Conservation (phyloP, 495 filamentous ascomycete species). For the Aspergillus homomorphus region DNA sequence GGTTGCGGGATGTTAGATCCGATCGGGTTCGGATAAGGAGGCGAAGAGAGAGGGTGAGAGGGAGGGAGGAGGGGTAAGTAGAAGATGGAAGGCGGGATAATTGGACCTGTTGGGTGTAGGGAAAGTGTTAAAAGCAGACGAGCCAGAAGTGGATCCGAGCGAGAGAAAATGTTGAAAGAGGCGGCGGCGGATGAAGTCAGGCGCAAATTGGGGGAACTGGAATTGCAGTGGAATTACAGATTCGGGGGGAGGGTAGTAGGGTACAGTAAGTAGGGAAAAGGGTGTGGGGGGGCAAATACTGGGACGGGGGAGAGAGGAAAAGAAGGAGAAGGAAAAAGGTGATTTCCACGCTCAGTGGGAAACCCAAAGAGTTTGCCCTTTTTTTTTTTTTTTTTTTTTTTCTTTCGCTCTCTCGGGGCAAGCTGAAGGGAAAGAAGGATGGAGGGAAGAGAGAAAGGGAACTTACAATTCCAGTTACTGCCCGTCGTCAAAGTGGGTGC, state of each 20-base stretch:
- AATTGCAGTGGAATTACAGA: slow-evolving; percentile 2
- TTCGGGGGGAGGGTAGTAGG: slow-evolving; percentile 9
- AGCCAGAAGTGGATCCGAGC: background rate
- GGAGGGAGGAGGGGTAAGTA: slow-evolving; percentile 12
- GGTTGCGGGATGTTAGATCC: slow-evolving; percentile 41
- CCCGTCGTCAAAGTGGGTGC: slow-evolving; percentile 5
- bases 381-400: background rate
- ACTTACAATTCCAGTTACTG: slow-evolving; percentile 6
- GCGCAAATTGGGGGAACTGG: background rate
- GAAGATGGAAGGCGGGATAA: slow-evolving; percentile 1
- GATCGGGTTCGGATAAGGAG: slow-evolving; percentile 29
- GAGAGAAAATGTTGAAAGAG: background rate
- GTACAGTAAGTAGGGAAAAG: slow-evolving; percentile 10
- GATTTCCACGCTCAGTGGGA: background rate
- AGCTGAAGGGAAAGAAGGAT: background rate
- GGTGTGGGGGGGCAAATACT: slow-evolving; percentile 6
- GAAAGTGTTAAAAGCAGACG: slow-evolving; percentile 5
- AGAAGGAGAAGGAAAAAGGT: background rate
- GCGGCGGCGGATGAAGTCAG: background rate
- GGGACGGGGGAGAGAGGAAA: background rate
- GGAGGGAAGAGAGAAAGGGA: background rate
- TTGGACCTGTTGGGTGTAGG: background rate
- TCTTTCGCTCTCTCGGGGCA: background rate
- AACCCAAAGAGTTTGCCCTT: slow-evolving; percentile 2
- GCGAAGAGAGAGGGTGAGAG: slow-evolving; percentile 11